Base-by-base conservation (phyloP, 495 filamentous ascomycete genomes). In the Aspergillus egyptiacus region DNA sequence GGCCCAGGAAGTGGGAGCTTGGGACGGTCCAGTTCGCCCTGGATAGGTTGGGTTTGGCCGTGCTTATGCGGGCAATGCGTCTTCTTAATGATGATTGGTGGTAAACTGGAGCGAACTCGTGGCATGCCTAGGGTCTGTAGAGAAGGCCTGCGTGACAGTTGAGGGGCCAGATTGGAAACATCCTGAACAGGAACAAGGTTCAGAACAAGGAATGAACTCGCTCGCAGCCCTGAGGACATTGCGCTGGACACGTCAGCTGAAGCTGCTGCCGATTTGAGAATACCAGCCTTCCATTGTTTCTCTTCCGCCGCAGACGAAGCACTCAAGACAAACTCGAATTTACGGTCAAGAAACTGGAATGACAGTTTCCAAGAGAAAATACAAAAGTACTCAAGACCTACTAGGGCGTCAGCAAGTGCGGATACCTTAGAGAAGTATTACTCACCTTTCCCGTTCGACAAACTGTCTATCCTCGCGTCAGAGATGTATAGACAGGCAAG, bases 311-410 rank as follows among this genome's bases (percentile, higher is more conserved):
- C 76, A 0, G 88, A 91, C 53, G 90, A 96, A 31, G 90, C 91
- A 58, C 87, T 95, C 58, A 96, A 72, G 17, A 96, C 82, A 24
- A 96, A 59, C 67, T 97, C 93, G 61, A 84, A 93, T 15, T 87
- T 76, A 32, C 84, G 81, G 51, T 87, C 76, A 35, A 84, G 75
- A 33, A 79, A 76, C 56, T 91, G 84, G 55, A 97, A 96, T 13
- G 86, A 71, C n/a, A 96, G 61, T 63, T 96, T 98, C 91, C 91
- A 97, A 2, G 89, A 90, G 62, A 87, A 87, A 10, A 83, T 80
- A 17, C 86, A 89, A 15, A 83, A 87, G 58, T 89, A 96, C 68
- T 85, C 86, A 6, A 96, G 65, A 2, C 91, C 91, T 95, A 53
- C 38, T 13, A 25, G 54, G 34, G 28, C 9, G 23, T 41, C 35